Evolutionary conservation across 495 filamentous ascomycete genomes (phyloP), one percentile per base, ranked within the genome.

Genomic region (Hypoxylon perforatum): DNA sequence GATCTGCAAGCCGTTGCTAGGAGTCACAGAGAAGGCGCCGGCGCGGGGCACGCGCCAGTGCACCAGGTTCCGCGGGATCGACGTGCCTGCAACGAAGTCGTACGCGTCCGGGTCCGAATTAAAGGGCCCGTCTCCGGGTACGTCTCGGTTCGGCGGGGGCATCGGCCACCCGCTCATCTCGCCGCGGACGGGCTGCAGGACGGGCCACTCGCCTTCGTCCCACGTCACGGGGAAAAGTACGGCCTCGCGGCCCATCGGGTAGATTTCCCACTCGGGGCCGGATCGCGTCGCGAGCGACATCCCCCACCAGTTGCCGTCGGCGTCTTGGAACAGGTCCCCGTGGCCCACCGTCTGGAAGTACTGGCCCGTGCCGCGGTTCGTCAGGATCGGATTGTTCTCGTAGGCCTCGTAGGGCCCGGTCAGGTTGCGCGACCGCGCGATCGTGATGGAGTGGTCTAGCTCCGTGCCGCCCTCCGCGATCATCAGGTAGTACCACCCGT

Each of bases 401-500:
- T 78, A 76, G 0, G 75, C 63, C 28, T 83, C 80, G 73, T 84
- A 90, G 0, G 86, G 87, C 0, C 87, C 86, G 18, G 64, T 73
- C 15, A 85, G 58, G 36, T 65, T 30, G 72, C 58, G 33, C 51
- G 86, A 62, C 56, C 80, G 67, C n/a, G 75, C 83, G 59, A 84
- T 87, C 61, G 57, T 83, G 71, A 76, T 75, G 15, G 73, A 63
- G 67, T 87, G 86, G 45, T 76, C 73, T 28, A 77, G 71, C 19
- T 73, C 81, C 0, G 87, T 89, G 15, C 87, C 88, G 2, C 87
- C 88, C 72, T 90, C 87, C 0, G 88, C 88, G 6, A 86, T 87
- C 55, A 92, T 80, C 30, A 92, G 80, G 63, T 91, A 92, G 69
- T 89, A 90, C 72, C 84, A 90, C 0, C 79, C 84, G 51, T 86